These are phyloP conservation scores for Globisporangium spiculum DNA, from an alignment of 352 stramenopile species.

Conservation along the genomic window DNA sequence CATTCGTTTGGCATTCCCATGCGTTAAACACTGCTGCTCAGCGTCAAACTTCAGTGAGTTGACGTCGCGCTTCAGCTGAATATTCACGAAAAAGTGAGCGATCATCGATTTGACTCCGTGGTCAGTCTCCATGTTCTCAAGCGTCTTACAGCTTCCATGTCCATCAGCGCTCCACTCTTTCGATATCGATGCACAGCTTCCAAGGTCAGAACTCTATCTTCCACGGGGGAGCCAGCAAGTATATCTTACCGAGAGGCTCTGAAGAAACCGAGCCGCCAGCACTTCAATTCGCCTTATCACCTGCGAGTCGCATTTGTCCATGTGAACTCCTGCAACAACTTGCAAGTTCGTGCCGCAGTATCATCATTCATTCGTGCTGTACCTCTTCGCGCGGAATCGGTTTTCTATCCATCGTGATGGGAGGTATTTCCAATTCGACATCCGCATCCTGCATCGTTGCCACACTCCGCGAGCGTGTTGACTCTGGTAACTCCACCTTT, in stretches of 20 bases:
- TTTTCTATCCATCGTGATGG: background rate
- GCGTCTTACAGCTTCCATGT: constrained; percentile 54
- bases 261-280: constrained; percentile 54
- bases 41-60: constrained; percentile 62
- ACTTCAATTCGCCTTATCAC: constrained; percentile 60
- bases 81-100: background rate
- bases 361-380: constrained; percentile 13
- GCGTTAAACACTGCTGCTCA: constrained; percentile 44
- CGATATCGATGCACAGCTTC: background rate
- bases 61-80: constrained; percentile 52
- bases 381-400: constrained; percentile 43
- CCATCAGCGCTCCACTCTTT: constrained; percentile 45
- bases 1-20: constrained; percentile 52
- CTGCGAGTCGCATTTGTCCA: constrained; percentile 17
- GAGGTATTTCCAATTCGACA: background rate
- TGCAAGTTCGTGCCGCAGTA: background rate
- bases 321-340: background rate
- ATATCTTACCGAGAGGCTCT: constrained; percentile 38
- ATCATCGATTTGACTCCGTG: background rate
- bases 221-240: background rate
- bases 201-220: background rate
- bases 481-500: background rate
- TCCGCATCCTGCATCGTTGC: background rate
- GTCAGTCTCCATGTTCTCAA: background rate
- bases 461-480: background rate